Evolutionary conservation across 2,329 filamentous ascomycete species (phyloP), one percentile per base, ranked within the genome.

Genomic region (Fonsecaea pugnacius): DNA sequence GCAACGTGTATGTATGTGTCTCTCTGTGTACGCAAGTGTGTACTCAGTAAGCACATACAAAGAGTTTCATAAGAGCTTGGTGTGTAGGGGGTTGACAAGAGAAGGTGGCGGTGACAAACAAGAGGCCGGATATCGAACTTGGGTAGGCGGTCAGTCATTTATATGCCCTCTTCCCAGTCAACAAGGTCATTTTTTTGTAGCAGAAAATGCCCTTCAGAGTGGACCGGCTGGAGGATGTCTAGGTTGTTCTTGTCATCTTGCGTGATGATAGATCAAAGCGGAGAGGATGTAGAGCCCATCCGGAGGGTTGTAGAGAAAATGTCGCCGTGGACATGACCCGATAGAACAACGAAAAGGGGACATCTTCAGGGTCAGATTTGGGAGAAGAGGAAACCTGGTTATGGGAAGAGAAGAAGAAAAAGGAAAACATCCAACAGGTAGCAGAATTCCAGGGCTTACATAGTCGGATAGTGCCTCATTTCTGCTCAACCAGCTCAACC

Each of bases 391-490:
- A 55, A 53, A 38, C 6, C 32, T 32, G 18, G 35, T 55, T 33
- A 40, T 27, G 21, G 48, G 51, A 54, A n/a, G 48, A 27, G 36
- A 51, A 24, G 40, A 51, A 58, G 52, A 55, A 63, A 62, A 55
- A 64, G 54, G 43, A 50, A 51, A 59, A 30, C 54, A 35, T 55
- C 35, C 50, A 54, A 58, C 33, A 24, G 51, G 56, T 55, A 54
- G 60, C 51, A 60, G 53, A 52, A 33, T 16, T 51, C 55, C 27
- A 61, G 57, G 57, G 62, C 66, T 69, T 68, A 69, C 62, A 67
- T 66, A 65, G 46, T 51, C 32, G 27, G 56, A 53, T 60, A 33
- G 38, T 48, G 38, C 62, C 56, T 46, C 53, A 62, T 56, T 56
- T 53, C 35, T 62, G 40, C 64, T 56, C 62, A 55, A 62, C 60